Evolutionary conservation across 352 stramenopile genomes (phyloP), one percentile per base, ranked within the genome.

Genomic region (Phytophthora multivora): DNA sequence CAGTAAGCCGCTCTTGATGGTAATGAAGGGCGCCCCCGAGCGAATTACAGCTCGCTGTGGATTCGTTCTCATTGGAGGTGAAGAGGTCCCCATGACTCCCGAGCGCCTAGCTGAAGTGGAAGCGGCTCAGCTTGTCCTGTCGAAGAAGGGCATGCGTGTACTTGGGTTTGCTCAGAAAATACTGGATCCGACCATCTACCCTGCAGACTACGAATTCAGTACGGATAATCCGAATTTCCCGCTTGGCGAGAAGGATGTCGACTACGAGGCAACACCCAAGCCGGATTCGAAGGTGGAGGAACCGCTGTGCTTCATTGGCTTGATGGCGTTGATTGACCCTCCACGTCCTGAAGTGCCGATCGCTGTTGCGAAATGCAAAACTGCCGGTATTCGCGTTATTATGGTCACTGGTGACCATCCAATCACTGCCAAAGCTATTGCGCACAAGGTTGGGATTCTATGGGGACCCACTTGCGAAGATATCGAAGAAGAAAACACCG

Each of bases 1-100:
- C 36, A 65, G 38, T 7, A 73, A 83, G 38, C 81, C 85, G 5
- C 51, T 89, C 2, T 56, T 94, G 25, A 73, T 94, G 64, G 79
- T 90, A 25, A 98, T 99, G 80, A 99, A 99, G 74, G 97, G 97
- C 53, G 97, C 96, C 0, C 97, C 97, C 2, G 97, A 99, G 55
- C 87, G 92, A 40, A 98, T 99, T 68, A 80, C 98, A n/a, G 73
- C 80, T 19, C 78, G 95, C 18, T 99, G 97, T 68, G 68, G 73
- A 39, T 82, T 79, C n/a, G 73, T 95, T n/a, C 59, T 98, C 64
- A 53, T 89, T 11, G 66, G 69, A 46, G 80, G 80, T 2, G 56
- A 87, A 63, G 73, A 77, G 19, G 75, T 82, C 16, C 96, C 98
- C 54, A 86, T 98, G 59, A 97, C 95, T 0, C 89, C 91, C 4